Base-by-base conservation (phyloP, 2,329 filamentous ascomycete species). In the Tolypocladium ovalisporum region DNA sequence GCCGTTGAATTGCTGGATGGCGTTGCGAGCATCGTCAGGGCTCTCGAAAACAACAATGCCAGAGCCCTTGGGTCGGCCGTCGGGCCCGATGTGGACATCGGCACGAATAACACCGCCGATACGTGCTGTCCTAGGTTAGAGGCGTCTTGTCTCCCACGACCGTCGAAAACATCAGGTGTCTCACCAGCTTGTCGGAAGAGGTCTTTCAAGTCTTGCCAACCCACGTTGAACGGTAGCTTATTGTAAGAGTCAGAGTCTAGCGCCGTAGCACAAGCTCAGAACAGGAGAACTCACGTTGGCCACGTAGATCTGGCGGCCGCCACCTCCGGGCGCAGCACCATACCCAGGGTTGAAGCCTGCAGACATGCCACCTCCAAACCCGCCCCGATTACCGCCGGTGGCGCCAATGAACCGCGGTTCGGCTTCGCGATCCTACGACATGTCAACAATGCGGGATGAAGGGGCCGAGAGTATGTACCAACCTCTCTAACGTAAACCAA, bases 201-300 rank as follows among this genome's bases (percentile, higher is more conserved):
- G 74, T 99, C 94, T 78, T 99, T 99, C 66, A 99, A 79, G 74
- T 99, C 94, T 77, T 99, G 94, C 94, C 94, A 99, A 71, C 94
- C 94, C 66, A 96, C 90, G 63, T 90, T 96, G 78, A 92, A 99
- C 24, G 94, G 94, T 66, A 99, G 89, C 94, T 99, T 75, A 47
- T 66, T 22, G 37, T 22, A 6, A 52, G 37, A 27, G 58, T 64
- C 39, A 63, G 58, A 54, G 32, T 62, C 58, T 29, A 13, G 37
- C 29, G n/a, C 39, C 32, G 40, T 12, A 22, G 29, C 47, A 51
- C 19, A 34, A 15, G n/a, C 19, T 35, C 29, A 4, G 29, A 12
- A 22, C n/a, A 39, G 15, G n/a, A 32, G 65, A 74, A 95, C 93
- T 84, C 84, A 99, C 94, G 83, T 99, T 99, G 74, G 90, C 89